Evolutionary conservation across 345 rosid genomes (phyloP).

Genomic region (Erysimum cheiranthoides): DNA sequence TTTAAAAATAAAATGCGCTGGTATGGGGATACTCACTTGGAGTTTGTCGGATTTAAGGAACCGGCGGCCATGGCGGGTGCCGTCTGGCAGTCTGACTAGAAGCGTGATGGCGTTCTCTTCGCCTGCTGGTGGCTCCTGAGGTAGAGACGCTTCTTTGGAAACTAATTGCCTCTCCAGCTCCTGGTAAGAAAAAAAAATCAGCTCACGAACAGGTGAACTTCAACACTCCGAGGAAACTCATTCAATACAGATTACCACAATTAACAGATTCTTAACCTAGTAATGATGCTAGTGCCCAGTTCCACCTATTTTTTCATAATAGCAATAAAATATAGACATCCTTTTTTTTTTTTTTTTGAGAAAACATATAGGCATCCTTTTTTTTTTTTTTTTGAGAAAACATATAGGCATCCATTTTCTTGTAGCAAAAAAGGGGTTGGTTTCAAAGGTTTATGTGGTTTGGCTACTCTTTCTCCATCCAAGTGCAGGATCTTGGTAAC

Average conservation of each 20-base stretch:
- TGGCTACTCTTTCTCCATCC: neutral
- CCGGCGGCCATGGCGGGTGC: slow-evolving; percentile 18
- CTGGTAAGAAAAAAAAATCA: neutral
- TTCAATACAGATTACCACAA: neutral
- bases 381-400: too few relatives aligned
- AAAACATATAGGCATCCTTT: too few relatives aligned
- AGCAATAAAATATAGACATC: neutral
- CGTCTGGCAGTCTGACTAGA: slow-evolving; percentile 11
- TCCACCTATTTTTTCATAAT: neutral
- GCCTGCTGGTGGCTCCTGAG: slow-evolving; percentile 24
- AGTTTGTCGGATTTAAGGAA: slow-evolving; percentile 22
- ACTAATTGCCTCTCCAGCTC: slow-evolving; percentile 8
- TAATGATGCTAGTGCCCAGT: neutral
- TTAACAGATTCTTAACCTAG: neutral
- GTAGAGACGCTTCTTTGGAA: slow-evolving; percentile 22
- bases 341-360: too few relatives aligned
- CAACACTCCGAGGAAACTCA: slow-evolving; percentile 12
- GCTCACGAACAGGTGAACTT: neutral
- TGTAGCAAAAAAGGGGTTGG: neutral
- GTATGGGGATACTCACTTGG: neutral
- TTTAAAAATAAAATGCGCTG: neutral
- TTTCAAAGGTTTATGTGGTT: neutral
- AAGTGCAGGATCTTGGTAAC: neutral
- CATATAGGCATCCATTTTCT: neutral
- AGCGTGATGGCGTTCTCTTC: slow-evolving; percentile 3